These are phyloP conservation scores for Fraxinus paxiana DNA, from an alignment of 305 asterid species.

Conservation along the genomic window DNA sequence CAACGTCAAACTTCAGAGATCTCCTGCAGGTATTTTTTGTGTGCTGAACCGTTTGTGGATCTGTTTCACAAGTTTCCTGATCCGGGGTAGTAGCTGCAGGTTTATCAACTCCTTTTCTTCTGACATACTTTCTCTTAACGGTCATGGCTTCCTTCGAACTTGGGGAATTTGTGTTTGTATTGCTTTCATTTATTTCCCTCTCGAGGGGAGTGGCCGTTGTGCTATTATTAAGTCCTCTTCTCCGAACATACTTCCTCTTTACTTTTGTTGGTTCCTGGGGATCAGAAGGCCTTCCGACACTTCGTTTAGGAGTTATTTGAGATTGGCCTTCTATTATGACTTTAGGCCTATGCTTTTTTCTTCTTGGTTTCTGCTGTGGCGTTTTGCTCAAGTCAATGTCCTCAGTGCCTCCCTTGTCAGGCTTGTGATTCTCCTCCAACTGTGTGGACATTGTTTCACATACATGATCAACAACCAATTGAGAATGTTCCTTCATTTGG, in stretches of 20 bases:
- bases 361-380: constrained; percentile 65
- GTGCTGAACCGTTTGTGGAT: constrained; percentile 17
- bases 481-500: constrained; percentile 31
- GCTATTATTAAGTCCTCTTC: constrained; percentile 30
- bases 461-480: constrained; percentile 29
- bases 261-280: constrained; percentile 33
- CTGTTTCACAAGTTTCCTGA: constrained; percentile 31
- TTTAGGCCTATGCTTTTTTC: constrained; percentile 87
- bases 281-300: constrained; percentile 36
- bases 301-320: constrained; percentile 45
- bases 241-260: constrained; percentile 55
- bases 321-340: constrained; percentile 65
- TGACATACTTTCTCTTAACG: constrained; percentile 31
- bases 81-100: constrained; percentile 30
- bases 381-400: constrained; percentile 52
- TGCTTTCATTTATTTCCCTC: constrained; percentile 24
- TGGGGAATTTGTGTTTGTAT: constrained; percentile 25
- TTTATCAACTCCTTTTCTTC: constrained; percentile 32
- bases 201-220: constrained; percentile 25
- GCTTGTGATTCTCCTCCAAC: constrained; percentile 63
- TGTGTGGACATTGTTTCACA: constrained; percentile 33
- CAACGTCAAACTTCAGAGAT: constrained; percentile 54
- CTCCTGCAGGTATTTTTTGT: constrained; percentile 60
- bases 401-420: constrained; percentile 59
- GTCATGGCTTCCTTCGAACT: constrained; percentile 13